Conservation (phyloP, 139 green algal genomes). For the Trebouxia sp. region DNA sequence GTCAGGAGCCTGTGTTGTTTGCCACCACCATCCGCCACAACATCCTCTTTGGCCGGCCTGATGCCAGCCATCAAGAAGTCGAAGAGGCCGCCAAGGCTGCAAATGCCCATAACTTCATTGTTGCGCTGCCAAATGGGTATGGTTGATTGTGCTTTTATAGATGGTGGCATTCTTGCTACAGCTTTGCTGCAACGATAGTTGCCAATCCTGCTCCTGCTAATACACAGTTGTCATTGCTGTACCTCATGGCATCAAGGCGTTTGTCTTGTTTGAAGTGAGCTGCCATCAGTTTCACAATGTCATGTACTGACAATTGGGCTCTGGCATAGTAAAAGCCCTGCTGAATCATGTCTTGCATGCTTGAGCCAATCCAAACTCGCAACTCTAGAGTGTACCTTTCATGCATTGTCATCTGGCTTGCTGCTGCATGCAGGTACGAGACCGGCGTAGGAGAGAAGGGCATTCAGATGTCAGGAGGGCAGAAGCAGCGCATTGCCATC, state of each 20-base stretch:
- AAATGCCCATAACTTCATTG: slow-evolving; percentile 85
- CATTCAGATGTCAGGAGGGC: slow-evolving; percentile 63
- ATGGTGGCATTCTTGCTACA: too few relatives aligned
- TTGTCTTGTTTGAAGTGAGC: too few relatives aligned
- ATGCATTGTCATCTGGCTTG: background rate
- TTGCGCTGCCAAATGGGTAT: slow-evolving; percentile 47
- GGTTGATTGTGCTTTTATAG: background rate
- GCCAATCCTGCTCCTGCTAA: background rate
- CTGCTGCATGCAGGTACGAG: background rate
- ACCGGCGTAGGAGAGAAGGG: slow-evolving; percentile 10
- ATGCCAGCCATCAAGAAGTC: slow-evolving; percentile 59
- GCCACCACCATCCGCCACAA: slow-evolving; percentile 83
- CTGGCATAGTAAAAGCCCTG: too few relatives aligned
- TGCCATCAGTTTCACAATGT: slow-evolving; percentile 34
- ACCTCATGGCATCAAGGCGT: too few relatives aligned
- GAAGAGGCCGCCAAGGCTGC: slow-evolving; percentile 67
- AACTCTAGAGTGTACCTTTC: too few relatives aligned
- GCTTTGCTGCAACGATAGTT: background rate
- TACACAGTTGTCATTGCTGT: too few relatives aligned
- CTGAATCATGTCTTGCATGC: too few relatives aligned
- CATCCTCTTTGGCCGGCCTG: slow-evolving; percentile 68
- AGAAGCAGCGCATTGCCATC: slow-evolving; percentile 90
- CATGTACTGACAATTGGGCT: too few relatives aligned
- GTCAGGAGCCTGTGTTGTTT: slow-evolving; percentile 87
- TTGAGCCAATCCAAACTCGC: too few relatives aligned